Evolutionary conservation across 176 grass and related monocot species (phyloP), one percentile per base, ranked within the genome.

Genomic region (Elymus sibiricus): DNA sequence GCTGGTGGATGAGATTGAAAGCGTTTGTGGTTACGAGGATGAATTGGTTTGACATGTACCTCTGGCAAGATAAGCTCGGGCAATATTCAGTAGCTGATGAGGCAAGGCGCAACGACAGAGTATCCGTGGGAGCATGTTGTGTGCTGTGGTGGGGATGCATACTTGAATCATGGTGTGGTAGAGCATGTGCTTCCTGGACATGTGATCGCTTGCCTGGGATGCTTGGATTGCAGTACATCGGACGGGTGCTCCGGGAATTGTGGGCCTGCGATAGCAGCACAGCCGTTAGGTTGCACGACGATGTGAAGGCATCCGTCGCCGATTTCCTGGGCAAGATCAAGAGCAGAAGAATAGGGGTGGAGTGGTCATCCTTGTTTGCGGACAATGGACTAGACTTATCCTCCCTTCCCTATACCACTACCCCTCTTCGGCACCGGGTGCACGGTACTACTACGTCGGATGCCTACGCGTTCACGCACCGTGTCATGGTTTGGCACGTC

Each of bases 41-140:
- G 40, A 62, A 62, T 62, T 79, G 76, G 76, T 62, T 62, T 62
- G 76, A 79, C 56, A 79, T 62, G 53, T 62, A 62, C 76, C 55
- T 59, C 34, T 79, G 76, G 76, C 76, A 79, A 62, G 9, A 32
- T 40, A 79, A 79, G 56, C 6, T 79, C 6, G 12, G 35, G 22
- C 76, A 79, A 21, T 79, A 61, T 19, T 39, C 37, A 39, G 0
- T 39, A 39, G 37, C 4, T 39, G 37, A 39, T 6, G 37, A 39
- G 37, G 37, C 37, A 39, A 32, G 31, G 2, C 31, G 31, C 31
- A 32, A n/a, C n/a, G n/a, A n/a, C n/a, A n/a, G n/a, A n/a, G n/a
- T n/a, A n/a, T n/a, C n/a, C n/a, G n/a, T n/a, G n/a, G n/a, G n/a
- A n/a, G n/a, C n/a, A n/a, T n/a, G n/a, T n/a, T n/a, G n/a, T n/a